Base-by-base conservation (phyloP, 208 protist genomes). In the Lotmaria passim region DNA sequence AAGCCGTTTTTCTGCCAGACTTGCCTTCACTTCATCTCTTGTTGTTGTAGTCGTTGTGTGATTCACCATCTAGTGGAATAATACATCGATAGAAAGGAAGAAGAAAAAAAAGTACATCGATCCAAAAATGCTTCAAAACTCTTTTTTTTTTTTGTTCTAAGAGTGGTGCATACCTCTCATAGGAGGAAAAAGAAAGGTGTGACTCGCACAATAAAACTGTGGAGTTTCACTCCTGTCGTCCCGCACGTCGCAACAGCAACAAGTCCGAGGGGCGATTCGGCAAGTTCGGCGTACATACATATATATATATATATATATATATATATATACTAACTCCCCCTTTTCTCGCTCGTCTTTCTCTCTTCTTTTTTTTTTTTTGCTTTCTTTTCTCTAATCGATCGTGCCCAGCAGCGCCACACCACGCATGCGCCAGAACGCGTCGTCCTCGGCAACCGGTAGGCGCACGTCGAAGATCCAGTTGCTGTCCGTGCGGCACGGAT, bases 381-480 rank as follows among this genome's bases (percentile, higher is more conserved):
- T 19, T 70, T 14, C 31, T 21, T 30, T 47, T 14, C 56, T 5
- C 24, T 94, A 98, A 59, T 96, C 92, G 0, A 75, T 94, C 64
- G 73, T 87, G 34, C 92, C 91, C 11, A 98, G 83, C 36, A 98
- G 77, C 28, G 91, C 93, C 47, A 99, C 94, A 75, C 98, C 98
- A 43, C 98, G 90, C 85, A 99, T 90, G 62, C 91, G 97, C 98
- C 98, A 99, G 77, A 98, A 96, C 30, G 93, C 90, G 47, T 98
- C 90, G 39, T 97, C 89, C 67, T 95, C 88, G n/a, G 93, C 87
- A 8, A 98, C 96, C 28, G 93, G 89, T 46, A 99, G 85, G 53
- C 98, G 91, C 12, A 99, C 94, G 69, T 96, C 85, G 62, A 99
- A 98, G 51, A 99, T 97, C 87, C 96, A 99, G 82, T 99, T 97